Evolutionary conservation across 2,329 filamentous ascomycete genomes (phyloP), one percentile per base, ranked within the genome.

Genomic region (Aspergillus flavus): DNA sequence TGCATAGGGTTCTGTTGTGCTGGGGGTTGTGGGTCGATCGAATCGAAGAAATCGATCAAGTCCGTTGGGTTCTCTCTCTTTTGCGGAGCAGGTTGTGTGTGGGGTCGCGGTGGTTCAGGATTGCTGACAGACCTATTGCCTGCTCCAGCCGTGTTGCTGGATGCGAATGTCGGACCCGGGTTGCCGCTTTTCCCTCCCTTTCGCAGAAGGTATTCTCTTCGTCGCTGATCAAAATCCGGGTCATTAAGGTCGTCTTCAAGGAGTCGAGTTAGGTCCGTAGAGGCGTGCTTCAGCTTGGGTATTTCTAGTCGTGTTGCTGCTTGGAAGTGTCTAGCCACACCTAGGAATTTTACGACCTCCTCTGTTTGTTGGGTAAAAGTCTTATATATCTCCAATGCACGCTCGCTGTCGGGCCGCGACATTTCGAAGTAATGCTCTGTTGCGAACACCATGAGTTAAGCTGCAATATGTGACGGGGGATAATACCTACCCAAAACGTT

Each of bases 401-500:
- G 87, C 77, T 97, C 93, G 63, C 95, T 96, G 78, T 99, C 95
- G 30, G 92, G 86, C 73, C 92, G 92, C 57, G 95, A 97, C 91
- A 99, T 94, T 81, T 99, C 95, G 72, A 99, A 99, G 79, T 98
- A 99, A 78, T 96, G 92, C 71, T 95, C 93, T 96, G 66, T 26
- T 60, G 36, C 28, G 50, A 11, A 57, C 58, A 21, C 19, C 16
- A 56, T 70, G 48, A 72, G 64, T 28, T 36, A 39, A 64, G 53
- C 45, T 14, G 32, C 16, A 21, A 55, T 21, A 28, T 11, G 19
- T 34, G 11, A 16, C 26, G 9, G 36, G 58, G 59, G 21, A 14
- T 32, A n/a, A 21, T 10, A 74, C 87, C 68, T 83, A 96, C 94
- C 93, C 62, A 99, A 83, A 64, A 99, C 93, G 78, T 96, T 97